Conservation (phyloP, 2,329 filamentous ascomycete species). For the Emydomyces testavorans region DNA sequence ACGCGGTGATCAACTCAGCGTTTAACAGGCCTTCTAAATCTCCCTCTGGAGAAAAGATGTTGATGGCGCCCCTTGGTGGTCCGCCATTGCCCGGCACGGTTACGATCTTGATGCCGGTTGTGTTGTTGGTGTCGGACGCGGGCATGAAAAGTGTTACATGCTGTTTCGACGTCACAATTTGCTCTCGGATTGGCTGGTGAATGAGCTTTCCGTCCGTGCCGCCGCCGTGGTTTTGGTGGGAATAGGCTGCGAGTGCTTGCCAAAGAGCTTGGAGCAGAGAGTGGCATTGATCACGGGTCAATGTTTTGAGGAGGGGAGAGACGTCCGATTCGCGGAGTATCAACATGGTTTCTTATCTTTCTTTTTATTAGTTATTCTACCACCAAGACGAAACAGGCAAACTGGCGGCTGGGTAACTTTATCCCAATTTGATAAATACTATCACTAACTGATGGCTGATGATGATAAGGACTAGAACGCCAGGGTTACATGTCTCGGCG, state of each 20-base stretch:
- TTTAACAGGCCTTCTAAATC: conserved; percentile 57
- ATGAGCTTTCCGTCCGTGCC: conserved; percentile 20
- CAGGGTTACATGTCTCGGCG: no score
- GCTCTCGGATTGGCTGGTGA: conserved; percentile 36
- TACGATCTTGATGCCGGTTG: conserved; percentile 62
- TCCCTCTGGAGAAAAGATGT: conserved; percentile 54
- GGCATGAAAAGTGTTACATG: conserved; percentile 64
- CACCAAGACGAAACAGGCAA: background rate
- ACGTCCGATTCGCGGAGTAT: conserved; percentile 19
- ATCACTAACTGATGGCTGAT: no score
- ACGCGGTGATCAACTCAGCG: conserved; percentile 63
- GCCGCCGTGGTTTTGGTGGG: conserved; percentile 8
- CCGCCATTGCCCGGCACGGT: conserved; percentile 42
- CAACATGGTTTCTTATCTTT: conserved; percentile 16
- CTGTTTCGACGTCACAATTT: conserved; percentile 30
- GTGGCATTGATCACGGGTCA: conserved; percentile 26
- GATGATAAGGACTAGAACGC: no score
- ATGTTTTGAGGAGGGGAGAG: conserved; percentile 24
- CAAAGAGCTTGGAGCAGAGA: conserved; percentile 29
- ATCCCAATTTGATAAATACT: no score
- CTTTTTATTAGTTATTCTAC: no score
- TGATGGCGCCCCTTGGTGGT: conserved; percentile 54
- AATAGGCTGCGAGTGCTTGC: conserved; percentile 26
- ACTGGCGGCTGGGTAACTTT: background rate
- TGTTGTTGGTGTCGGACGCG: conserved; percentile 46